Evolutionary conservation across 805 yeast genomes (phyloP).

Genomic region (Ascoidea asiatica): DNA sequence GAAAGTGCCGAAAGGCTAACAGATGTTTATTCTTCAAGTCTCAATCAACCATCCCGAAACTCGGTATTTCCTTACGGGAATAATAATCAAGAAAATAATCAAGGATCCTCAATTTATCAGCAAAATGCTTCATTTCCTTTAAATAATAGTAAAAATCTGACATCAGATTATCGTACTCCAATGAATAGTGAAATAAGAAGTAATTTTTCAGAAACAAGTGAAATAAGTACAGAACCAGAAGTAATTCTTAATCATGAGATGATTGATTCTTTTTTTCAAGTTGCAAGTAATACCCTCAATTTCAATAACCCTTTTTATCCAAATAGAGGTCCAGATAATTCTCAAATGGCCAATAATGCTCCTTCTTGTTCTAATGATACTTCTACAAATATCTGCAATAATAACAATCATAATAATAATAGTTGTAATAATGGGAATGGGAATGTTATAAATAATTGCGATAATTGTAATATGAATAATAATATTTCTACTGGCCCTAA

Average conservation of each 20-base stretch:
- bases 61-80: too few species aligned
- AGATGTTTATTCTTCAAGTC: not conserved
- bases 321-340: not conserved
- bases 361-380: too few species aligned
- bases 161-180: not conserved
- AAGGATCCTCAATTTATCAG: not conserved
- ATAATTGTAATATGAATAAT: too few species aligned
- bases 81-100: too few species aligned
- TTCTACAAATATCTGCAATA: too few species aligned
- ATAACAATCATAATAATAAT: too few species aligned
- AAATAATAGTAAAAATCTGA: not conserved
- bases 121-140: not conserved
- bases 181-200: too few species aligned
- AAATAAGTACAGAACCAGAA: not conserved
- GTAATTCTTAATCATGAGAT: constrained; percentile 1
- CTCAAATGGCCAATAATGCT: too few species aligned
- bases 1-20: not conserved
- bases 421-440: too few species aligned
- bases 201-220: not conserved
- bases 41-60: not conserved
- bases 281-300: not conserved
- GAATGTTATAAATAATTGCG: too few species aligned
- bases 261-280: not conserved
- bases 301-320: not conserved
- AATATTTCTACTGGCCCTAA: too few species aligned